These are phyloP conservation scores for Sarocladiaceae sp. DNA, from an alignment of 2,329 filamentous ascomycete genomes.

Conservation along the genomic window DNA sequence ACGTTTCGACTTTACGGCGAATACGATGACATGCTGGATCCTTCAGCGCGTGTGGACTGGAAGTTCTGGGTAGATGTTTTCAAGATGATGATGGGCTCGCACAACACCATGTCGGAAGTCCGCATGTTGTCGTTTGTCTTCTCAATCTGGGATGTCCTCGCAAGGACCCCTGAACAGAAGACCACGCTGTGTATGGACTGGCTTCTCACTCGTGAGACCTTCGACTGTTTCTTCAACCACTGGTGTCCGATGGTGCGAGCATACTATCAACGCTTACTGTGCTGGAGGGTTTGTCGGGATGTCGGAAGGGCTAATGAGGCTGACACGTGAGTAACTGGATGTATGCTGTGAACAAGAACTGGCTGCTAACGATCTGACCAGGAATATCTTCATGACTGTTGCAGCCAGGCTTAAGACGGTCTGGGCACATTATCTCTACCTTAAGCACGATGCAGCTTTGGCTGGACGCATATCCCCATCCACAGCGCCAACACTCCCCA, in stretches of 20 bases:
- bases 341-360: background rate
- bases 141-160: conserved; percentile 69
- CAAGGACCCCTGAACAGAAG: conserved; percentile 60
- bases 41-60: conserved; percentile 59
- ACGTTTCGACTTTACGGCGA: conserved; percentile 57
- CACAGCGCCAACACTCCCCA: conserved; percentile 75
- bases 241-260: conserved; percentile 95
- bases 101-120: conserved; percentile 87
- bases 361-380: conserved; percentile 28
- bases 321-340: conserved; percentile 53
- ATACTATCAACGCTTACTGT: conserved; percentile 85
- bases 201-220: conserved; percentile 66
- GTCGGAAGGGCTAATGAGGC: conserved; percentile 57
- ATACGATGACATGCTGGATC: conserved; percentile 35
- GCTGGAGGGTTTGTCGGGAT: conserved; percentile 80
- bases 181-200: conserved; percentile 65
- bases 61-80: conserved; percentile 79
- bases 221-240: conserved; percentile 80
- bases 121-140: conserved; percentile 77
- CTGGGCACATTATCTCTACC: conserved; percentile 75
- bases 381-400: conserved; percentile 62
- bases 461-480: conserved; percentile 54
- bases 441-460: conserved; percentile 60
- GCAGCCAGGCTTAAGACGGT: conserved; percentile 61
- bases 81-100: conserved; percentile 69